Evolutionary conservation across 495 filamentous ascomycete species (phyloP).

Genomic region (Lepraria neglecta): DNA sequence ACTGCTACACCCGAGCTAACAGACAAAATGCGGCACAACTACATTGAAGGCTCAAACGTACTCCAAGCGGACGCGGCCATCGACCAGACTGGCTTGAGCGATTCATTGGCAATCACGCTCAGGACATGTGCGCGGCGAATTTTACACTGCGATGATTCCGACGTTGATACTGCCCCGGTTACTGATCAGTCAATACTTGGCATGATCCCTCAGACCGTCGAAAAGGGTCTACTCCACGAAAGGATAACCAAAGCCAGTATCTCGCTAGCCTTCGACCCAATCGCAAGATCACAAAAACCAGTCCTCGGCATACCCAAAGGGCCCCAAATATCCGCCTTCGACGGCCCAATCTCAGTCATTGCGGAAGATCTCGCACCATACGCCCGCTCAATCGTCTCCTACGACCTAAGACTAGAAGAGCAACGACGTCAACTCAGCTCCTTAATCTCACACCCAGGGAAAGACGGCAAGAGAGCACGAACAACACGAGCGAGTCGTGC

Average conservation of each 20-base stretch:
- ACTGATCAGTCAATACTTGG: conserved; percentile 2
- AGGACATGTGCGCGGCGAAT: conserved; percentile 23
- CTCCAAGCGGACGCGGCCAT: conserved; percentile 46
- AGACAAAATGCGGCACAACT: conserved; percentile 56
- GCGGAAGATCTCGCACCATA: conserved; percentile 77
- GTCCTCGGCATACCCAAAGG: conserved; percentile 37
- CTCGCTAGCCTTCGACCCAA: conserved; percentile 48
- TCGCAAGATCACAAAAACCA: conserved; percentile 43
- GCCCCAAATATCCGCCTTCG: conserved; percentile 55
- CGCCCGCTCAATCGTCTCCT: conserved; percentile 68
- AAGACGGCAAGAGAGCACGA: conserved; percentile 55
- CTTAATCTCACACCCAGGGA: conserved; percentile 50
- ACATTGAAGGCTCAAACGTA: conserved; percentile 53
- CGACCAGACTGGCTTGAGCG: conserved; percentile 39
- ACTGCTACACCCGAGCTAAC: conserved; percentile 52
- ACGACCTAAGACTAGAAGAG: conserved; percentile 63
- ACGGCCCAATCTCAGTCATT: conserved; percentile 57
- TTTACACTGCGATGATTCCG: not conserved
- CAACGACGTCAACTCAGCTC: conserved; percentile 57
- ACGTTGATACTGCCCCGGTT: not conserved
- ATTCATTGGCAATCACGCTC: conserved; percentile 36
- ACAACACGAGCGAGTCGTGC: conserved; percentile 75
- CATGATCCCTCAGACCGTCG: conserved; percentile 12
- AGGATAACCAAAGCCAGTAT: not conserved
- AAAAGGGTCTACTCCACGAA: not conserved